Evolutionary conservation across 139 green algal genomes (phyloP).

Genomic region (Coelastrella sp.): DNA sequence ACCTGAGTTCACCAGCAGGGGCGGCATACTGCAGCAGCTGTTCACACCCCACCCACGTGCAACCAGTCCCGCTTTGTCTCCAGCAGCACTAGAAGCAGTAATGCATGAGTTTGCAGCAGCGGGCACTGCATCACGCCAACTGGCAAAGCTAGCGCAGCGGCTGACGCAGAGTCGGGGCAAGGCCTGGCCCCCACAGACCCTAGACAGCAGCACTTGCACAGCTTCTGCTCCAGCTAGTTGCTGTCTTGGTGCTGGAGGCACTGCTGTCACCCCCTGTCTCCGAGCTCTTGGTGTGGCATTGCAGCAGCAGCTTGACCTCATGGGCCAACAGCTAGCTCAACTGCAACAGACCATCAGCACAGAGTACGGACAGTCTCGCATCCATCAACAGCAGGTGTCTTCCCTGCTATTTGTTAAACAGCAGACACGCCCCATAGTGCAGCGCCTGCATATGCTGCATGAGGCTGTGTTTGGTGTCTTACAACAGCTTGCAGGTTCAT

Average conservation of each 20-base stretch:
- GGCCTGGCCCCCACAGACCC: background rate
- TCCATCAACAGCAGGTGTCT: background rate
- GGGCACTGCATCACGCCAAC: constrained; percentile 17
- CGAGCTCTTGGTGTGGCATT: constrained; percentile 41
- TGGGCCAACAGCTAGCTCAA: constrained; percentile 28
- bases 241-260: background rate
- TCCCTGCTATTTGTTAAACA: constrained; percentile 3
- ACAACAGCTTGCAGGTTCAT: constrained; percentile 21
- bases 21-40: background rate
- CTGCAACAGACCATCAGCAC: constrained; percentile 34
- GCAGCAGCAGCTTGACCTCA: constrained; percentile 41
- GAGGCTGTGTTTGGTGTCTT: background rate
- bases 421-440: background rate
- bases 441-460: constrained; percentile 27
- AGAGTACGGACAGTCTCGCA: background rate
- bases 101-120: constrained; percentile 36
- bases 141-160: constrained; percentile 5
- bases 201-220: background rate
- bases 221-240: background rate
- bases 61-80: constrained; percentile 6
- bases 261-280: constrained; percentile 31
- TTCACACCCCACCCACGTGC: background rate
- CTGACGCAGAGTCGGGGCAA: background rate
- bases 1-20: background rate
- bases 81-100: constrained; percentile 6